Evolutionary conservation across 768 basidiomycete genomes (phyloP).

Genomic region (Infundibulicybe gibba): DNA sequence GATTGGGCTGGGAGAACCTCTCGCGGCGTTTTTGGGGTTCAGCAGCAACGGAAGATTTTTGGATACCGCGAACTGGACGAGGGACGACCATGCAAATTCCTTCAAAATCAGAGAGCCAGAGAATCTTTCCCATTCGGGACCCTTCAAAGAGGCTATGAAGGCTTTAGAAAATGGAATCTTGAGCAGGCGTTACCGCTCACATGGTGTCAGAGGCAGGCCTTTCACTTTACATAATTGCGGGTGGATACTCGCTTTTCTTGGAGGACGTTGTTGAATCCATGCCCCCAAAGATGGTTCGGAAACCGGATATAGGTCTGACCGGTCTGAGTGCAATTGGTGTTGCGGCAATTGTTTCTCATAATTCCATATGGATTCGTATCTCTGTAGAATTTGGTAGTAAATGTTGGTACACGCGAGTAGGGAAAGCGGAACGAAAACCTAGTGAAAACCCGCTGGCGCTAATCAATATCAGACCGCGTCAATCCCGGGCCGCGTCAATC

Average conservation of each 20-base stretch:
- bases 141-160: slow-evolving; percentile 57
- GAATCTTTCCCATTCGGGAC: slow-evolving; percentile 34
- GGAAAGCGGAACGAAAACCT: no score
- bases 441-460: no score
- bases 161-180: slow-evolving; percentile 39
- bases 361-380: not conserved
- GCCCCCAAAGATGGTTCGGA: slow-evolving; percentile 50
- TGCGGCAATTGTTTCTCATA: no score
- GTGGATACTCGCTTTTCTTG: slow-evolving; percentile 46
- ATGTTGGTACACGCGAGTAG: not conserved
- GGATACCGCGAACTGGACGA: slow-evolving; percentile 47
- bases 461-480: no score
- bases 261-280: slow-evolving; percentile 55
- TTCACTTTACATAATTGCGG: slow-evolving; percentile 31
- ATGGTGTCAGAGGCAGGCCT: slow-evolving; percentile 42
- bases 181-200: slow-evolving; percentile 26
- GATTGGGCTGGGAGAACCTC: no score
- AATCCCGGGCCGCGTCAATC: no score
- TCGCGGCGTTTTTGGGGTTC: no score
- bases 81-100: slow-evolving; percentile 58
- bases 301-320: slow-evolving; percentile 44
- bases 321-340: slow-evolving; percentile 3
- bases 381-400: not conserved
- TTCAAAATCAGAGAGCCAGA: slow-evolving; percentile 46
- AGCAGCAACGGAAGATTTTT: slow-evolving; percentile 43